Evolutionary conservation across 1,284 basidiomycete genomes (phyloP).

Genomic region (Cystobasidium sp.): DNA sequence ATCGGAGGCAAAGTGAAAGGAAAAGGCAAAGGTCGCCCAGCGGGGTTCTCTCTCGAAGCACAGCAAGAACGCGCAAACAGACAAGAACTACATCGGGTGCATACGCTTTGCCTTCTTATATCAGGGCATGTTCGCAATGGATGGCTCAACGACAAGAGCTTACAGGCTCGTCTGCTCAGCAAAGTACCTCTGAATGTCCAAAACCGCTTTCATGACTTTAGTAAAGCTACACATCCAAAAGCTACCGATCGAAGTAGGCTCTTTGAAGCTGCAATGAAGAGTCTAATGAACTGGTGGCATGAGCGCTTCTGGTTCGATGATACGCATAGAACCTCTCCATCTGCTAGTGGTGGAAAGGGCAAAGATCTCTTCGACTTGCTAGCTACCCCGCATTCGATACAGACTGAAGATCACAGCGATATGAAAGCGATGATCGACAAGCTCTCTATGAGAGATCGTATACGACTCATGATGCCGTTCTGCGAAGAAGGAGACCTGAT

Average conservation of each 20-base stretch:
- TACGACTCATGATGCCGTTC: constrained; percentile 45
- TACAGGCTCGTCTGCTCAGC: constrained; percentile 75
- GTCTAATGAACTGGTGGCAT: constrained; percentile 82
- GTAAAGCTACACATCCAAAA: constrained; percentile 80
- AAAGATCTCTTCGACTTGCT: constrained; percentile 32
- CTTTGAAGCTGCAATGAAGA: constrained; percentile 77
- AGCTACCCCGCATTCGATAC: constrained; percentile 22
- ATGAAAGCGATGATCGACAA: constrained; percentile 24
- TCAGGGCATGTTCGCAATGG: constrained; percentile 77
- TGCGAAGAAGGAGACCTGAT: constrained; percentile 51
- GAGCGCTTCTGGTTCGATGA: constrained; percentile 65
- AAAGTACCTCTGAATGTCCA: constrained; percentile 77
- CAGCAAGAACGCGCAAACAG: constrained; percentile 69
- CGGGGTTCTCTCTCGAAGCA: constrained; percentile 49
- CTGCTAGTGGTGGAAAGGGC: background rate
- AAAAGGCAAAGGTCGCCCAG: constrained; percentile 56
- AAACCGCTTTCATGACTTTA: constrained; percentile 75
- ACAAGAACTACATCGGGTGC: constrained; percentile 81
- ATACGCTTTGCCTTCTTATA: constrained; percentile 76
- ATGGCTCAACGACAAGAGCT: constrained; percentile 79
- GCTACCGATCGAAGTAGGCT: constrained; percentile 75
- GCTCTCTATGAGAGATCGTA: constrained; percentile 28
- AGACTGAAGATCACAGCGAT: constrained; percentile 21
- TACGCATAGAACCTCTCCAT: constrained; percentile 20
- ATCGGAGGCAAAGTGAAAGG: constrained; percentile 44